These are phyloP conservation scores for Podospora didyma DNA, from an alignment of 495 filamentous ascomycete species.

Conservation along the genomic window DNA sequence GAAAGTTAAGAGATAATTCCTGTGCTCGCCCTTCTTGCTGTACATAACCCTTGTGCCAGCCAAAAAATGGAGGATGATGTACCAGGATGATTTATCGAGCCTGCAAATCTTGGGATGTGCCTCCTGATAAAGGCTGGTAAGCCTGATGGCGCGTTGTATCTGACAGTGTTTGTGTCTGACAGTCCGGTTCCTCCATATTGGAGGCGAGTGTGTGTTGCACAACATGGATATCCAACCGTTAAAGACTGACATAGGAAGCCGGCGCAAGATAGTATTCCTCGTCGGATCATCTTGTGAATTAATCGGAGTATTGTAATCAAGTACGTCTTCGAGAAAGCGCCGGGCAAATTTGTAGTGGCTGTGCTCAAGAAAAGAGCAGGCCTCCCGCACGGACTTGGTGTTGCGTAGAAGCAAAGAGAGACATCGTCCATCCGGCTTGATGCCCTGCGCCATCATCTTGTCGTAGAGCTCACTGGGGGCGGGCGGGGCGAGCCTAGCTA, in stretches of 20 bases:
- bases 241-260: conserved; percentile 23
- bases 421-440: conserved; percentile 31
- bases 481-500: conserved; percentile 38
- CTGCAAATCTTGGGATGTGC: not conserved
- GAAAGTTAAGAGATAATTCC: conserved; percentile 14
- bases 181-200: not conserved
- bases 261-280: too few species aligned
- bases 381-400: conserved; percentile 28
- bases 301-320: not conserved
- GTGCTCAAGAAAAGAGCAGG: conserved; percentile 32
- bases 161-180: not conserved
- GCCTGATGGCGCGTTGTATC: conserved; percentile 13
- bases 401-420: conserved; percentile 32
- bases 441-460: conserved; percentile 31
- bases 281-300: not conserved
- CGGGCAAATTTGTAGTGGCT: conserved; percentile 16
- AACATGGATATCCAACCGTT: conserved; percentile 38
- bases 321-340: not conserved
- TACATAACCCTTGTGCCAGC: conserved; percentile 15
- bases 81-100: conserved; percentile 21
- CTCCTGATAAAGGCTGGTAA: conserved; percentile 15
- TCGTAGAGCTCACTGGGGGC: conserved; percentile 33
- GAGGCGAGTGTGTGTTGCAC: conserved; percentile 28
- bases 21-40: conserved; percentile 1
- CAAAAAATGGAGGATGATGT: conserved; percentile 22